Conservation (phyloP, 2,329 filamentous ascomycete species). For the Xylariomycetidae sp. region DNA sequence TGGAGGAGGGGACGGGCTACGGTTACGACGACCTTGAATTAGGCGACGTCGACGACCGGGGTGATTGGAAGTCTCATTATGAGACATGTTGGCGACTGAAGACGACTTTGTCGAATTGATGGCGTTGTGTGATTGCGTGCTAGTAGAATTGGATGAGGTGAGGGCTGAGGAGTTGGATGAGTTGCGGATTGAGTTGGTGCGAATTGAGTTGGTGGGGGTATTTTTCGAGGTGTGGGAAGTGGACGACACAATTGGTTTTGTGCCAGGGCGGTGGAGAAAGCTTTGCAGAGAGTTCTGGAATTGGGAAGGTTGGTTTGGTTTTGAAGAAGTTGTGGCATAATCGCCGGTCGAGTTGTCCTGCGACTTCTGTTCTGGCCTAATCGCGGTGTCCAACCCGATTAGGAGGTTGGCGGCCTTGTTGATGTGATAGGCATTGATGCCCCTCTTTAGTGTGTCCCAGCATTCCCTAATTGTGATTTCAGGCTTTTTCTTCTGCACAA, state of each 20-base stretch:
- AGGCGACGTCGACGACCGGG: constrained; percentile 15
- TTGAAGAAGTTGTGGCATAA: not conserved
- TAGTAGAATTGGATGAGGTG: not conserved
- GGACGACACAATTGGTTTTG: constrained; percentile 6
- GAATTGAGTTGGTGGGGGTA: no score
- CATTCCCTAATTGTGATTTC: constrained; percentile 23
- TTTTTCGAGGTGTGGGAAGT: no score
- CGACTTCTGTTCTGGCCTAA: no score
- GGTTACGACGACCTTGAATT: constrained; percentile 22
- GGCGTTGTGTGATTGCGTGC: no score
- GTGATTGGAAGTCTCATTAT: constrained; percentile 3
- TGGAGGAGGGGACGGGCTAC: constrained; percentile 21
- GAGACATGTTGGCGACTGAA: no score
- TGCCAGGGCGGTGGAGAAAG: constrained; percentile 7
- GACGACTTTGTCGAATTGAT: no score
- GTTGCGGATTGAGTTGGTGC: constrained; percentile 7
- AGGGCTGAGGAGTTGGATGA: not conserved
- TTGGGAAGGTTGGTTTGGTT: constrained; percentile 10
- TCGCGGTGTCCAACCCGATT: no score
- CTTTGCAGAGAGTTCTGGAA: constrained; percentile 9
- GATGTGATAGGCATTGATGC: no score
- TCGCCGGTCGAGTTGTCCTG: no score
- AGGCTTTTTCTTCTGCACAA: constrained; percentile 21
- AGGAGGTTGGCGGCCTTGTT: no score
- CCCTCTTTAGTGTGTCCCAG: constrained; percentile 22